Conservation (phyloP, 2,329 filamentous ascomycete species). For the Ascochyta lentis region DNA sequence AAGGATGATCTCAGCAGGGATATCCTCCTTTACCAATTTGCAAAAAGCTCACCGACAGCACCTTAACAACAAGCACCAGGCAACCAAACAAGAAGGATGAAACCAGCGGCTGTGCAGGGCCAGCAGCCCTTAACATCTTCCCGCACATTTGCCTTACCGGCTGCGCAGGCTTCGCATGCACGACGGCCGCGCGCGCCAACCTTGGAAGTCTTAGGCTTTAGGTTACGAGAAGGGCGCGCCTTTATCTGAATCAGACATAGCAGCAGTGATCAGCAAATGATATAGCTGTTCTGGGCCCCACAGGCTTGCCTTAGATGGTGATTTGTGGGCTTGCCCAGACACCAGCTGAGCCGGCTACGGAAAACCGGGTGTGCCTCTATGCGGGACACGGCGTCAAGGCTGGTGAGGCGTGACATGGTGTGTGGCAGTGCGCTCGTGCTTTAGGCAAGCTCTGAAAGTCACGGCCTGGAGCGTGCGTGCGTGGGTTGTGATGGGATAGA, state of each 20-base stretch:
- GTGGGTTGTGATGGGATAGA: background rate
- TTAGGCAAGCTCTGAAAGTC: background rate
- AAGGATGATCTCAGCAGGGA: background rate
- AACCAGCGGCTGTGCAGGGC: conserved; percentile 7
- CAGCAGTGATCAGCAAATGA: conserved; percentile 6
- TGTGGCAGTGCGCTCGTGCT: background rate
- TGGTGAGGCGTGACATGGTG: background rate
- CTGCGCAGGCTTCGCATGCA: conserved; percentile 15
- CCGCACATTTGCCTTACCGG: conserved; percentile 4
- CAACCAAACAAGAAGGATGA: background rate
- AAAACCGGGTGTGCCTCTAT: conserved; percentile 2
- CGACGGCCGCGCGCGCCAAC: conserved; percentile 15
- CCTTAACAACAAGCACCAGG: background rate
- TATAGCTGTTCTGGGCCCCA: background rate
- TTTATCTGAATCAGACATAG: conserved; percentile 4
- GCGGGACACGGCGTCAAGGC: background rate
- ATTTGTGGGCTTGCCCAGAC: conserved; percentile 18
- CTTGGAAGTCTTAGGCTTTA: conserved; percentile 9
- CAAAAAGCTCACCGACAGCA: background rate
- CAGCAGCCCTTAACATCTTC: conserved; percentile 15
- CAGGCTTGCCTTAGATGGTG: background rate
- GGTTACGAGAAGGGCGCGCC: conserved; percentile 5
- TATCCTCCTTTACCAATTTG: conserved; percentile 1
- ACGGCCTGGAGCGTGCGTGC: background rate
- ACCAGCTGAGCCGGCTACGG: conserved; percentile 11